These are phyloP conservation scores for Neltuma alba DNA, from an alignment of 306 rosid species.

Conservation along the genomic window DNA sequence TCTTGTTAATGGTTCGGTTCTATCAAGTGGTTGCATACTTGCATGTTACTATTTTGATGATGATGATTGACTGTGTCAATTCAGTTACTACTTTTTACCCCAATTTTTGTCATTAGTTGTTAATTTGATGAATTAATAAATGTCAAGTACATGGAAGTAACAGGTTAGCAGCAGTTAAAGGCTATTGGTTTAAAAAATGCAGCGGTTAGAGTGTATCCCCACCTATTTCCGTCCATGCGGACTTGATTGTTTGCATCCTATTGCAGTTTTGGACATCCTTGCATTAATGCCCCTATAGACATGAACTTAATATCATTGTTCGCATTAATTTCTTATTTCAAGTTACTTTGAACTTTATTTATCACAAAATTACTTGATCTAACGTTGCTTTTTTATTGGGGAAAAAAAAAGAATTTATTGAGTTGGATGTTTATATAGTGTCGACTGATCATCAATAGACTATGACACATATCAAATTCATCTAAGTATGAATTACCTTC, in stretches of 20 bases:
- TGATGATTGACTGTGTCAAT: not conserved
- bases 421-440: conserved; percentile 16
- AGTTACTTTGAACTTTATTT: not conserved
- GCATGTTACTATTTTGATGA: not conserved
- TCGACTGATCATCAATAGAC: not conserved
- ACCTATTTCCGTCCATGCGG: not conserved
- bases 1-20: too few species aligned
- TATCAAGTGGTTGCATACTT: not conserved
- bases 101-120: not conserved
- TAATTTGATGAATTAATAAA: not conserved
- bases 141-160: not conserved
- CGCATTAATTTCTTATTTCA: not conserved
- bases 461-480: conserved; percentile 4
- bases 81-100: not conserved
- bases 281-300: not conserved
- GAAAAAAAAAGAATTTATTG: not conserved
- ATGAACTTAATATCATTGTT: conserved; percentile 1
- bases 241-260: conserved; percentile 1
- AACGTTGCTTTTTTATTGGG: not conserved
- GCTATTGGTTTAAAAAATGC: not conserved
- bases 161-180: not conserved
- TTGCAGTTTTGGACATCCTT: not conserved
- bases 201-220: not conserved
- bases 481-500: conserved; percentile 11
- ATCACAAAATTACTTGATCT: conserved; percentile 1